Evolutionary conservation across 352 stramenopile genomes (phyloP).

Genomic region (Pythium aquatile): DNA sequence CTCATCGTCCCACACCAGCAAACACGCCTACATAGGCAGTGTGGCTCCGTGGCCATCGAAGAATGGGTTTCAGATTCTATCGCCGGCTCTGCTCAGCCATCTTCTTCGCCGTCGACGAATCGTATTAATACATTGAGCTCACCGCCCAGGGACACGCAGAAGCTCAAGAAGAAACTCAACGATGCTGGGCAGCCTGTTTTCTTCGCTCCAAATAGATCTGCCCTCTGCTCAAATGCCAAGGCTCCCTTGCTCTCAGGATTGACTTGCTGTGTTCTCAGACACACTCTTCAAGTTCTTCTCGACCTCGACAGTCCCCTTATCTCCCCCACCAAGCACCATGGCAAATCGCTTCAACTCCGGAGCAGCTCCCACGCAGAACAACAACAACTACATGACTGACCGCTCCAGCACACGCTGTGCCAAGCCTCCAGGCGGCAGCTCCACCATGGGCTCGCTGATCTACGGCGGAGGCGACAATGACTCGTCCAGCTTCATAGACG

Average conservation of each 20-base stretch:
- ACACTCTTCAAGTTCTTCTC: slow-evolving; percentile 10
- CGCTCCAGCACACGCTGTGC: slow-evolving; percentile 42
- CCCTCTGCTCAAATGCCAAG: background rate
- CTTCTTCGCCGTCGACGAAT: background rate
- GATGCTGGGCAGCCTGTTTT: background rate
- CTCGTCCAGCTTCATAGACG: slow-evolving; percentile 46
- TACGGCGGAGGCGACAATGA: slow-evolving; percentile 31
- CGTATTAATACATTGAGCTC: slow-evolving; percentile 7
- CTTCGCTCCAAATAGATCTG: slow-evolving; percentile 13
- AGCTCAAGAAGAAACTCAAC: background rate
- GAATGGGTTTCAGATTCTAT: slow-evolving; percentile 1
- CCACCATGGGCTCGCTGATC: slow-evolving; percentile 50
- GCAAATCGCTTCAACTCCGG: slow-evolving; percentile 27
- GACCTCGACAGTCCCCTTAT: slow-evolving; percentile 6
- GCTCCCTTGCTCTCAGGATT: background rate
- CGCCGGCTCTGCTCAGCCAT: background rate
- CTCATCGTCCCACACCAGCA: background rate
- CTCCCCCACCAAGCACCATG: slow-evolving; percentile 14
- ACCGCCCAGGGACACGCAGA: background rate
- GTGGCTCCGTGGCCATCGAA: background rate
- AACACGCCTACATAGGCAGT: background rate
- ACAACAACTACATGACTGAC: slow-evolving; percentile 49
- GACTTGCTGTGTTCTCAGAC: slow-evolving; percentile 10
- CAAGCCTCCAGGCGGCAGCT: slow-evolving; percentile 48
- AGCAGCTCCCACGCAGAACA: slow-evolving; percentile 28